These are phyloP conservation scores for Eustoma russellianum DNA, from an alignment of 257 asterid species.

Conservation along the genomic window DNA sequence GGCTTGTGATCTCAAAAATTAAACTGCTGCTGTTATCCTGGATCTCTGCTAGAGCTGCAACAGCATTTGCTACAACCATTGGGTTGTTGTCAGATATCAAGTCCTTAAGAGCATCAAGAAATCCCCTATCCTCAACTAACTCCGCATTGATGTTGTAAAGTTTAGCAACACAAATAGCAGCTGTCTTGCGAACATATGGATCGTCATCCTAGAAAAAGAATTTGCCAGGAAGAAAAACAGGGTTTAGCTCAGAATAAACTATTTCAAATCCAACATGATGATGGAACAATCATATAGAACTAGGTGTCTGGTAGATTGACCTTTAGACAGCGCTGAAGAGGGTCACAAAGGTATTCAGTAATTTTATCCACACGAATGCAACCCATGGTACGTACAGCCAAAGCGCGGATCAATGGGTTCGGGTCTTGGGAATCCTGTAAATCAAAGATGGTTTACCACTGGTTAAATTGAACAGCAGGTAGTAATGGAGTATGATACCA, in stretches of 20 bases:
- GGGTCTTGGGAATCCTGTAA: conserved; percentile 96
- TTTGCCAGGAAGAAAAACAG: conserved; percentile 13
- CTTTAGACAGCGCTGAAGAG: conserved; percentile 97
- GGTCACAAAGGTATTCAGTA: conserved; percentile 95
- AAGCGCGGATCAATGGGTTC: conserved; percentile 96
- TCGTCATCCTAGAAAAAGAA: conserved; percentile 74
- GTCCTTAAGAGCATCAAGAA: conserved; percentile 95
- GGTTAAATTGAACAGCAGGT: too few species aligned
- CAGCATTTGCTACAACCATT: conserved; percentile 99
- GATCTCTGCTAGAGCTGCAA: conserved; percentile 97
- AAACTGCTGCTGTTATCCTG: conserved; percentile 86
- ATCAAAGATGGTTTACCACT: background rate
- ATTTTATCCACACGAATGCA: conserved; percentile 99
- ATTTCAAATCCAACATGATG: conserved; percentile 4
- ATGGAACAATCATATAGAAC: conserved; percentile 11
- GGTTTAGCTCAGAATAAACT: conserved; percentile 13
- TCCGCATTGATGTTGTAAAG: conserved; percentile 98
- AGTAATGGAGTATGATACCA: too few species aligned
- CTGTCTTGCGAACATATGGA: conserved; percentile 98
- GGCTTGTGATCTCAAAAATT: conserved; percentile 90
- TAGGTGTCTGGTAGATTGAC: conserved; percentile 24
- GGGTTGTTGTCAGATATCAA: conserved; percentile 98
- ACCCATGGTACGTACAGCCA: conserved; percentile 99
- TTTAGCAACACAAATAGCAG: conserved; percentile 99
- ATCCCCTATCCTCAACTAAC: conserved; percentile 98